A percentile compares a stretch with the other conserved stretches of the same genome.
Conservation (phyloP, 208 protist genomes). For the Leishmania tropica region DNA sequence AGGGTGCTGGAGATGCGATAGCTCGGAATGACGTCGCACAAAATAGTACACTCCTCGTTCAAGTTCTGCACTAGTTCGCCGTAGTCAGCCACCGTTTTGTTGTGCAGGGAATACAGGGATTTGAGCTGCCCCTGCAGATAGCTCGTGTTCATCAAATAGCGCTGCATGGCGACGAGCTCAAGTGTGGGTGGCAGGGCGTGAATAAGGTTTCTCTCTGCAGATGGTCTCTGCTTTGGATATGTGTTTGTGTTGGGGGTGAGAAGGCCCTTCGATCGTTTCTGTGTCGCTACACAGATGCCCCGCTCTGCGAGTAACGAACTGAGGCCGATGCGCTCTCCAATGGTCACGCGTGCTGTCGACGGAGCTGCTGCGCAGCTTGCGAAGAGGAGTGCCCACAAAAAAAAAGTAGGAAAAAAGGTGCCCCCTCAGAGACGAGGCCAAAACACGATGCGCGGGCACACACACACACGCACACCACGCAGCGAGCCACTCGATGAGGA, state of each 20-base stretch:
- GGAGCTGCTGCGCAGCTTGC: not conserved
- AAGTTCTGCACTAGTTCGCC: slow-evolving; percentile 87
- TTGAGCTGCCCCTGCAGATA: slow-evolving; percentile 87
- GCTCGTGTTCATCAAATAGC: slow-evolving; percentile 94
- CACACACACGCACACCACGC: slow-evolving; percentile 3
- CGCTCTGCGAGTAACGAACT: not conserved
- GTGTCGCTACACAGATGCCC: not conserved
- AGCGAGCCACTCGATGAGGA: not conserved
- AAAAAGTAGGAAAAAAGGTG: not conserved
- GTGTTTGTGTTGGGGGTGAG: not conserved
- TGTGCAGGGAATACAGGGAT: slow-evolving; percentile 81
- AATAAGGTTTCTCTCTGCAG: not conserved
- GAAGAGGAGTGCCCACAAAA: not conserved
- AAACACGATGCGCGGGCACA: not conserved
- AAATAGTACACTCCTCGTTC: slow-evolving; percentile 84
- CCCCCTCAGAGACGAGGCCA: not conserved
- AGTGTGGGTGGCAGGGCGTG: not conserved
- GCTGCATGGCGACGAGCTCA: slow-evolving; percentile 64
- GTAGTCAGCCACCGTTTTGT: slow-evolving; percentile 79
- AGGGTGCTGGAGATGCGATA: slow-evolving; percentile 88
- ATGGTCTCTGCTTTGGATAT: not conserved
- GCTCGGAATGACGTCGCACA: slow-evolving; percentile 87
- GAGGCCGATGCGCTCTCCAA: not conserved
- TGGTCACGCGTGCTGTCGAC: not conserved
- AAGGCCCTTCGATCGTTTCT: not conserved